Evolutionary conservation across 225 moss, liverwort and hornwort genomes (phyloP), one percentile per base, ranked within the genome.

Genomic region (Lunularia cruciata): DNA sequence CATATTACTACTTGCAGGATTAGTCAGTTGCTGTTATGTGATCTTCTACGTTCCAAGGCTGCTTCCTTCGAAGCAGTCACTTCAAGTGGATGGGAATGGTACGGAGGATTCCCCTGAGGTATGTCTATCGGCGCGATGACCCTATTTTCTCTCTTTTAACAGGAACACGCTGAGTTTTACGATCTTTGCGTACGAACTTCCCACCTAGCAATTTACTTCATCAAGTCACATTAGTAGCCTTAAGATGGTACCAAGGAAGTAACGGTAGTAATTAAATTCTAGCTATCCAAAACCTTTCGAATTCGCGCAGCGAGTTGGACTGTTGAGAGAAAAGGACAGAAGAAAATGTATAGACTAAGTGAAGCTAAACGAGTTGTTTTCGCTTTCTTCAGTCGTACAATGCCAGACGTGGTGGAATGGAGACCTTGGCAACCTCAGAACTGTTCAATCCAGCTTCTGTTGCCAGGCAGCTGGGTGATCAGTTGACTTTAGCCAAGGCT

Each of bases 401-500:
- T 40, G 32, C 34, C 26, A 34, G 47, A 37, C 35, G 38, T 37
- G 65, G 31, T 43, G 54, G 34, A 57, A 14, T 47, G n/a, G 74
- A 56, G 38, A 58, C 65, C 8, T 47, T 20, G 49, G 68, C 57
- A 38, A 57, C 20, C 32, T 71, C 77, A 3, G 74, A 70, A 35
- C 36, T 74, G 35, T 58, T 71, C 45, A 71, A 58, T 66, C 43
- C 66, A 43, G 82, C 77, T 28, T 70, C 73, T 68, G 68, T 82
- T 71, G 57, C 67, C 4, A 82, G 90, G 70, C 96, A 92, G 70
- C 85, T 96, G 47, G 88, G 87, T 69, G 90, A 96, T 74, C 92
- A 92, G 76, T 87, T 92, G 86, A 89, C 96, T 26, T 81, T 96
- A 37, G 92, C 90, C 73, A 96, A 96, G 75, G 92, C 96, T 4